Conservation (phyloP, 352 stramenopile species). For the Pythium pectinolyticum region DNA sequence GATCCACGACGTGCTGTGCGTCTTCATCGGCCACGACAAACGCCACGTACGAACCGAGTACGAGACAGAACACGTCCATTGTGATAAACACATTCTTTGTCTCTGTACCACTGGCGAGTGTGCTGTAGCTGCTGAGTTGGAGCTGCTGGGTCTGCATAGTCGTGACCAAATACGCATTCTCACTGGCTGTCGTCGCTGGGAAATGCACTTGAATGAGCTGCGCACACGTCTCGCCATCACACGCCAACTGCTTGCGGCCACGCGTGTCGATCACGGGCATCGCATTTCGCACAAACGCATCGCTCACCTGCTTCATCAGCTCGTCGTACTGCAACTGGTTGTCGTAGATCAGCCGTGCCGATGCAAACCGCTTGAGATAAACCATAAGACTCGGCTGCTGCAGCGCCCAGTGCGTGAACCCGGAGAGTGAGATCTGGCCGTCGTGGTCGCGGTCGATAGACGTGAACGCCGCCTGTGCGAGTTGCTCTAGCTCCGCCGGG, state of each 20-base stretch:
- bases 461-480: constrained; percentile 50
- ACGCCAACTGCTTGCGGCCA: constrained; percentile 38
- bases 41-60: constrained; percentile 57
- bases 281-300: constrained; percentile 44
- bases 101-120: neutral
- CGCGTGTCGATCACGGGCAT: constrained; percentile 11
- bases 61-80: constrained; percentile 58
- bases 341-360: constrained; percentile 65
- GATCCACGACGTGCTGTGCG: constrained; percentile 49
- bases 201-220: constrained; percentile 47
- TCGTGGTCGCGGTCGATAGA: constrained; percentile 58
- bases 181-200: constrained; percentile 27
- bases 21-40: constrained; percentile 71
- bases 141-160: constrained; percentile 46
- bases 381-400: constrained; percentile 48
- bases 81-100: constrained; percentile 30
- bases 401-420: constrained; percentile 61
- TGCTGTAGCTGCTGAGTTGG: neutral
- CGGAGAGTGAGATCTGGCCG: constrained; percentile 55
- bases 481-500: constrained; percentile 48
- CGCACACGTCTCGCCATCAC: constrained; percentile 37
- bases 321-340: constrained; percentile 66
- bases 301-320: constrained; percentile 52
- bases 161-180: constrained; percentile 46
- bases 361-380: constrained; percentile 64